Percentiles rank a stretch among this genome's conserved stretches.
Conservation (phyloP, 2,329 filamentous ascomycete species). For the Cyphellophora attinorum region DNA sequence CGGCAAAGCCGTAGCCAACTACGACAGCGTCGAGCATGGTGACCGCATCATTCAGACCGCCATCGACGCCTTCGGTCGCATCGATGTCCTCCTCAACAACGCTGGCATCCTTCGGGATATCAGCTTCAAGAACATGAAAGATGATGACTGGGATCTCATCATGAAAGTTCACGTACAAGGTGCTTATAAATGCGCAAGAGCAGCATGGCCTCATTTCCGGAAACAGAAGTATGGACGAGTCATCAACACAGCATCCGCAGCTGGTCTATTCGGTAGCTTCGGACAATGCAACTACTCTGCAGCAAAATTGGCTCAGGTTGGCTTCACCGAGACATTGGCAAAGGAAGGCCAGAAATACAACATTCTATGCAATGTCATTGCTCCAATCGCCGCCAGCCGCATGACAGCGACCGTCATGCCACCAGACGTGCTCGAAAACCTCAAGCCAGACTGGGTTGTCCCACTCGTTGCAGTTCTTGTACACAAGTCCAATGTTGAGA, state of each 20-base stretch:
- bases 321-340: conserved; percentile 92
- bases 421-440: conserved; percentile 70
- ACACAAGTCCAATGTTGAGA: conserved; percentile 79
- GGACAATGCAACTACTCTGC: conserved; percentile 95
- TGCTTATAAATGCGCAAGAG: conserved; percentile 86
- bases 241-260: conserved; percentile 91
- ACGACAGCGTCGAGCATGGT: conserved; percentile 13
- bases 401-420: conserved; percentile 95
- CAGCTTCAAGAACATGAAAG: conserved; percentile 97
- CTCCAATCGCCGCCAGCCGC: conserved; percentile 85
- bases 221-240: conserved; percentile 97
- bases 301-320: conserved; percentile 87
- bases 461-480: conserved; percentile 81
- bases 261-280: conserved; percentile 89
- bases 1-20: conserved; percentile 69
- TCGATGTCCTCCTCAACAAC: conserved; percentile 20
- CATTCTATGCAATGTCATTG: conserved; percentile 87
- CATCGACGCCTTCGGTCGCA: conserved; percentile 66
- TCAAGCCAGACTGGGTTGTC: conserved; percentile 90
- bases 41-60: conserved; percentile 75
- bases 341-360: conserved; percentile 98
- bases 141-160: conserved; percentile 91
- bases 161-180: conserved; percentile 87
- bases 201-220: conserved; percentile 93
- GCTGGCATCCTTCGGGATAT: conserved; percentile 61